Percentiles rank a stretch among this genome's conserved stretches.
phyloP scores from a whole-genome alignment of 2,329 filamentous ascomycete species.

The Colletotrichum sp. region DNA sequence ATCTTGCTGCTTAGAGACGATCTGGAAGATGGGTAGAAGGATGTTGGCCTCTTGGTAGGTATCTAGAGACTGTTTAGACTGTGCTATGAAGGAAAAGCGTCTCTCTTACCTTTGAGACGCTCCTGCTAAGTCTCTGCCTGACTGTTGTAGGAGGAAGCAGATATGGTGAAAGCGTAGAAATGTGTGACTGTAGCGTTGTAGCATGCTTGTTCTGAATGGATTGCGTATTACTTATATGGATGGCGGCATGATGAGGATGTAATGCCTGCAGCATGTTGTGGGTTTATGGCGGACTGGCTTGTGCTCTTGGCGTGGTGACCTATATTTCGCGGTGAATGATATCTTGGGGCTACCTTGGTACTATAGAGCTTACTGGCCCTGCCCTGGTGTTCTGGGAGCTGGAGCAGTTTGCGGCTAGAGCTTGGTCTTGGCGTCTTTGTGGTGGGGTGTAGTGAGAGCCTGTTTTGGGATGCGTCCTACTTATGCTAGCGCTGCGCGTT shows the following conservation, averaged over 20 bases:
- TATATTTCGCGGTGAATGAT: not conserved
- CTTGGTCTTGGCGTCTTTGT: not conserved
- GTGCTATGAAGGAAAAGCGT: not conserved
- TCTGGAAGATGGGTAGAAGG: constrained; percentile 65
- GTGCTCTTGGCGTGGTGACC: not conserved
- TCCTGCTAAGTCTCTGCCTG: constrained; percentile 53
- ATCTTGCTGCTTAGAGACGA: constrained; percentile 79
- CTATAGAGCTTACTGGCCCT: not conserved
- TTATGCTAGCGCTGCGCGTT: not conserved
- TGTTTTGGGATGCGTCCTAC: not conserved
- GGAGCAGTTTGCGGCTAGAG: not conserved
- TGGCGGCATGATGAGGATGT: not conserved
- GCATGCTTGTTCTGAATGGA: not conserved
- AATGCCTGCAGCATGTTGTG: not conserved
- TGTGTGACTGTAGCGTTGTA: not conserved
- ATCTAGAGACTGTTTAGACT: constrained; percentile 41
- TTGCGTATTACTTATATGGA: not conserved
- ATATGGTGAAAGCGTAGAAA: constrained; percentile 1
- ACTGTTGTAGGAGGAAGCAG: constrained; percentile 13
- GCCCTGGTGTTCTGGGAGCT: not conserved
- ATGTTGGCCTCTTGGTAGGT: constrained; percentile 60
- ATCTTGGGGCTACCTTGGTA: not conserved
- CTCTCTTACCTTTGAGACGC: constrained; percentile 54
- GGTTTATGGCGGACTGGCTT: not conserved
- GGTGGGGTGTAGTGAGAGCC: not conserved